Evolutionary conservation across 768 basidiomycete species (phyloP).

Genomic region (Pisolithus tinctorius): DNA sequence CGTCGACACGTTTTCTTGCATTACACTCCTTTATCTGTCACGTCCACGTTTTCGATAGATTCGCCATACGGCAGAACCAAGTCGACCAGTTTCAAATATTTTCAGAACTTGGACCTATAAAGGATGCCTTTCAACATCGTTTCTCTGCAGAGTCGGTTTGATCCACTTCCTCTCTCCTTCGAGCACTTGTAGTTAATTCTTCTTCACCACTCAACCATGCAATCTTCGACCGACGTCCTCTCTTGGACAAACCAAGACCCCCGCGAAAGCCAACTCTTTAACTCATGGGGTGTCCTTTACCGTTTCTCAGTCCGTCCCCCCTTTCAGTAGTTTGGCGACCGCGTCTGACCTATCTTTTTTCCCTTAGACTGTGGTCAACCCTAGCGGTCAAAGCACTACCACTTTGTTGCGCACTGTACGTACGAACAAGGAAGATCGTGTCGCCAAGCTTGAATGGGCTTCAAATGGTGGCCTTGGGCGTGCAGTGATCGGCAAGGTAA

Average conservation of each 20-base stretch:
- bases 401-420: constrained; percentile 79
- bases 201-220: constrained; percentile 34
- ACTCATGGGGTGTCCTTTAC: constrained; percentile 73
- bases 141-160: constrained; percentile 18
- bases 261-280: constrained; percentile 77
- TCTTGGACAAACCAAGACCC: constrained; percentile 87
- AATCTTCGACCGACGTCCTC: constrained; percentile 57
- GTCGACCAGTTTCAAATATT: constrained; percentile 41
- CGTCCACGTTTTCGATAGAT: constrained; percentile 72
- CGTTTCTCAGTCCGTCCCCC: constrained; percentile 57
- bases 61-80: constrained; percentile 47
- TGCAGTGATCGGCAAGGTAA: constrained; percentile 78
- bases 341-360: constrained; percentile 16
- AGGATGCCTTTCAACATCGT: constrained; percentile 25
- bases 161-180: constrained; percentile 26
- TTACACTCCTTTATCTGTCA: constrained; percentile 67
- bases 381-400: constrained; percentile 64
- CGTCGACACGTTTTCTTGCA: constrained; percentile 61
- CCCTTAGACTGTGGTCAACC: constrained; percentile 53
- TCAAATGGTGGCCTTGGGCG: constrained; percentile 78
- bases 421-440: constrained; percentile 79
- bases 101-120: constrained; percentile 47
- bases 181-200: constrained; percentile 24
- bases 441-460: constrained; percentile 85
- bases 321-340: constrained; percentile 10